Evolutionary conservation across 805 yeast species (phyloP).

Genomic region (Metschnikowia vanudenii): DNA sequence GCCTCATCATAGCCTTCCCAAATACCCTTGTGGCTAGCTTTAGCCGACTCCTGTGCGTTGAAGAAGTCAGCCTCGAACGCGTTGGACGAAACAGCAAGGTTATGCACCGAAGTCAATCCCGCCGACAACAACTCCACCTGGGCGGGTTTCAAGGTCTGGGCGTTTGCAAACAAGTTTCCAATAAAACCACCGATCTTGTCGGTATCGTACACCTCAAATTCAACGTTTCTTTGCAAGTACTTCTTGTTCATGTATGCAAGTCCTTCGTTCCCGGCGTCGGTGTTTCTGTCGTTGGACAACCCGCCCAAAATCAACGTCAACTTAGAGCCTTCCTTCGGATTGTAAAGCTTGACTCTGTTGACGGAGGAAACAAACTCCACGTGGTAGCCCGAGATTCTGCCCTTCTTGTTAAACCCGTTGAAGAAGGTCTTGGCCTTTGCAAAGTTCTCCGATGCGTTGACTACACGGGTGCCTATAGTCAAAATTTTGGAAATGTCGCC

Average conservation of each 20-base stretch:
- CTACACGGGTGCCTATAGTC: slow-evolving; percentile 57
- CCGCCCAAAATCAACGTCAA: slow-evolving; percentile 78
- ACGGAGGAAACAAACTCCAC: slow-evolving; percentile 73
- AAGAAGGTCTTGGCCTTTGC: slow-evolving; percentile 73
- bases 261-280: slow-evolving; percentile 48
- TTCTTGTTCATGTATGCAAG: slow-evolving; percentile 51
- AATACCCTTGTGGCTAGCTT: slow-evolving; percentile 52
- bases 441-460: slow-evolving; percentile 76
- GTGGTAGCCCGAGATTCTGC: slow-evolving; percentile 57
- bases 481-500: slow-evolving; percentile 45
- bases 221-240: slow-evolving; percentile 70
- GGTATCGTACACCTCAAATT: slow-evolving; percentile 61
- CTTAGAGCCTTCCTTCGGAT: slow-evolving; percentile 71
- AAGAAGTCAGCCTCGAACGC: slow-evolving; percentile 52
- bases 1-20: slow-evolving; percentile 61
- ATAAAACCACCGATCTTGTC: slow-evolving; percentile 82
- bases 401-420: slow-evolving; percentile 65
- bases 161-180: slow-evolving; percentile 60
- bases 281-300: slow-evolving; percentile 43
- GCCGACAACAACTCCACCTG: slow-evolving; percentile 56
- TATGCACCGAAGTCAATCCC: slow-evolving; percentile 68
- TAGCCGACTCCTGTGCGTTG: slow-evolving; percentile 65
- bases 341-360: slow-evolving; percentile 60
- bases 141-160: slow-evolving; percentile 48
- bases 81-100: slow-evolving; percentile 58